A percentile compares a stretch with the other conserved stretches of the same genome.
Conservation (phyloP, 2,329 filamentous ascomycete genomes). For the Fusarium udum region DNA sequence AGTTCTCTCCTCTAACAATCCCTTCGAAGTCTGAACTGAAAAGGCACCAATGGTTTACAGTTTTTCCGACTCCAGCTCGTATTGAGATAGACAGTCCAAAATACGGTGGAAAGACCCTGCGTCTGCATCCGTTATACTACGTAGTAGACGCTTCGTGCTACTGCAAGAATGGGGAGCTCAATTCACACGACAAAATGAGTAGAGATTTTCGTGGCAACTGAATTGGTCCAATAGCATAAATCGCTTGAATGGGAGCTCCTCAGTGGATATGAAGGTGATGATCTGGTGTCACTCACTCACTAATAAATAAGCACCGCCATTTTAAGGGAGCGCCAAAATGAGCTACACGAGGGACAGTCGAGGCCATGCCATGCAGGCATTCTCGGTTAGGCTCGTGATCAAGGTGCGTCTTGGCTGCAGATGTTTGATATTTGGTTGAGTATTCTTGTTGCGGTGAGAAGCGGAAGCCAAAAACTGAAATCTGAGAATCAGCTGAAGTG, state of each 20-base stretch:
- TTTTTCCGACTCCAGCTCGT: no score
- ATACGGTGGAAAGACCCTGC: slow-evolving; percentile 1
- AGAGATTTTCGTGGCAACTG: slow-evolving; percentile 12
- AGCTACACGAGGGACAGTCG: not conserved
- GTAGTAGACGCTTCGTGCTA: not conserved
- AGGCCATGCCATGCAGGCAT: slow-evolving; percentile 3
- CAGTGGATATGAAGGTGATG: not conserved
- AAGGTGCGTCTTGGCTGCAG: slow-evolving; percentile 24
- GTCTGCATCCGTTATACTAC: slow-evolving; percentile 22
- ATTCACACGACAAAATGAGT: not conserved
- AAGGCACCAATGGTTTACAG: not conserved
- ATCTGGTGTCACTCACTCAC: not conserved
- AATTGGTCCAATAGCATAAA: not conserved
- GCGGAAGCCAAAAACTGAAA: not conserved
- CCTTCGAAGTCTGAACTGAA: not conserved
- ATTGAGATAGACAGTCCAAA: not conserved
- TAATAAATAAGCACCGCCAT: not conserved
- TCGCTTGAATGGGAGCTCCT: not conserved
- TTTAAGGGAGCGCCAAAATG: not conserved
- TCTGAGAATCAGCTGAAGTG: not conserved
- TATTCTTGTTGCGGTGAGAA: slow-evolving; percentile 29
- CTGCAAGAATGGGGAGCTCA: not conserved
- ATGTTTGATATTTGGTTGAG: not conserved
- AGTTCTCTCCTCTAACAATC: not conserved
- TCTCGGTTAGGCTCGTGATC: slow-evolving; percentile 20